Conservation (phyloP, 1,284 basidiomycete genomes). For the Trametes pubescens region DNA sequence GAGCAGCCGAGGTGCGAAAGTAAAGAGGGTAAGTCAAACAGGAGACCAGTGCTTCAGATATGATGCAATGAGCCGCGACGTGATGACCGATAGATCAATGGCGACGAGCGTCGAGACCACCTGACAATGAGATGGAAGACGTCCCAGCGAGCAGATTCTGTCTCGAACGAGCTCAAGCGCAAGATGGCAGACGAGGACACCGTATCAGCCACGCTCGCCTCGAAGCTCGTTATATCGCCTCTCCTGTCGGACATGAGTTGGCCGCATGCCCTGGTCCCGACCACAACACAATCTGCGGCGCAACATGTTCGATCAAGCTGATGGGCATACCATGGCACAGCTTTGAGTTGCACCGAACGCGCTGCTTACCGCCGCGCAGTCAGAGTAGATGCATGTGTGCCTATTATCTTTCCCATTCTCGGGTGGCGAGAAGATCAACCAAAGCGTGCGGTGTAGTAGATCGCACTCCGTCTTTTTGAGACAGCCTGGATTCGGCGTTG, state of each 20-base stretch:
- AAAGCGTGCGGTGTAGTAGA: neutral
- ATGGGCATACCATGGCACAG: constrained; percentile 1
- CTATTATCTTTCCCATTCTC: neutral
- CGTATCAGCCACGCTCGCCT: neutral
- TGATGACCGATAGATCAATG: neutral
- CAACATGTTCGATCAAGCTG: constrained; percentile 5
- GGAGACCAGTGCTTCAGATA: constrained; percentile 5
- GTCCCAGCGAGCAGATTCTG: neutral
- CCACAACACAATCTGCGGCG: neutral
- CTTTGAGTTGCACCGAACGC: neutral
- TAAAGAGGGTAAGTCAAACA: neutral
- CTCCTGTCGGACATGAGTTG: neutral
- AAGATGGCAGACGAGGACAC: neutral
- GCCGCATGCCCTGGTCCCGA: neutral
- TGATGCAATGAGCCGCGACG: constrained; percentile 10
- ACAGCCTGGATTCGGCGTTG: neutral
- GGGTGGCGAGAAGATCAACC: too few species aligned
- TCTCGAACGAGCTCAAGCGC: neutral
- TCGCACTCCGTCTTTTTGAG: too few species aligned
- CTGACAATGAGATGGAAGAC: neutral
- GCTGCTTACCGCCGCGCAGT: neutral
- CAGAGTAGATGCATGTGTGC: neutral
- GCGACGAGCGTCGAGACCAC: neutral
- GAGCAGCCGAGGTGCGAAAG: neutral
- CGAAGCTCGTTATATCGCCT: neutral